phyloP scores from a whole-genome alignment of 352 stramenopile genomes.

The Phytophthora capsici region DNA sequence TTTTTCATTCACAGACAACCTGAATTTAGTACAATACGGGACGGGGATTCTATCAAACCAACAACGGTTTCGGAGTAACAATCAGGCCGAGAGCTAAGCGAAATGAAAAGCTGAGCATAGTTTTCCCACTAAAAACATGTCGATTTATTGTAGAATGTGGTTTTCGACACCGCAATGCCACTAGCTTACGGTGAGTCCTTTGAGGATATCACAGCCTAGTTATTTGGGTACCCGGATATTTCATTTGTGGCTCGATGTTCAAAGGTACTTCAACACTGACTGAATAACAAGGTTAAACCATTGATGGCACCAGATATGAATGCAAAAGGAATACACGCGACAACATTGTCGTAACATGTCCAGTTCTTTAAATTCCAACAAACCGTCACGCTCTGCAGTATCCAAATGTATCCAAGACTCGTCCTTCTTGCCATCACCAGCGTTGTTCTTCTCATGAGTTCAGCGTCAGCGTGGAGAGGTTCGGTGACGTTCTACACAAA shows the following conservation, averaged over 20 bases:
- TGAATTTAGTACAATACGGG: too few relatives aligned
- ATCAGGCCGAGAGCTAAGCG: background rate
- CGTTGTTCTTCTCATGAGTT: conserved; percentile 8
- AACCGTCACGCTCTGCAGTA: background rate
- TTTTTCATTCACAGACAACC: too few relatives aligned
- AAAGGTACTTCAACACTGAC: too few relatives aligned
- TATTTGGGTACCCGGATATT: too few relatives aligned
- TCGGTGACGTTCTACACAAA: conserved; percentile 31
- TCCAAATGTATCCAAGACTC: background rate
- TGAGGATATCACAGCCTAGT: too few relatives aligned
- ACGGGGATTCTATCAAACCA: conserved; percentile 1
- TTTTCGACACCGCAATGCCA: too few relatives aligned
- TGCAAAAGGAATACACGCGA: too few relatives aligned
- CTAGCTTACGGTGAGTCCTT: too few relatives aligned
- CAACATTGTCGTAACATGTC: too few relatives aligned
- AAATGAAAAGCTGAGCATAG: background rate
- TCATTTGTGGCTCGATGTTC: too few relatives aligned
- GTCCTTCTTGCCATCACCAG: background rate
- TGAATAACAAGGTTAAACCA: background rate
- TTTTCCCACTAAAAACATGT: background rate
- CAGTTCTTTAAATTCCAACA: background rate
- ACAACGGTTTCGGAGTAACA: conserved; percentile 4
- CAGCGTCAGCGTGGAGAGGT: conserved; percentile 20
- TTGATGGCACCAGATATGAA: background rate
- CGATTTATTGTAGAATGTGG: too few relatives aligned